Conservation (phyloP, 2,329 filamentous ascomycete genomes). For the Dactylellina sp. region DNA sequence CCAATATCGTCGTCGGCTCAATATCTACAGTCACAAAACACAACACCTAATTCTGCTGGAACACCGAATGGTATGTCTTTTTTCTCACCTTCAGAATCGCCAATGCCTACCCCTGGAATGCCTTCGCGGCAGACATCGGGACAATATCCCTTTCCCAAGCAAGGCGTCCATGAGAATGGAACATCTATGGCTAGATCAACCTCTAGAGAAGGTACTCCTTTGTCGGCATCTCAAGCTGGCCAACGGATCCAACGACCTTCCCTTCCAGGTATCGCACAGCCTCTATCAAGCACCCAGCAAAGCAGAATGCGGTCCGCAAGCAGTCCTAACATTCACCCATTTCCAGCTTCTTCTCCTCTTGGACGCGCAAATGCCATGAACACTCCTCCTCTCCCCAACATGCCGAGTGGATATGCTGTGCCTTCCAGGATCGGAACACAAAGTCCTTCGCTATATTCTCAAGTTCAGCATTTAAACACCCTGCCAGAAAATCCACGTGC, state of each 20-base stretch:
- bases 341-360: constrained; percentile 76
- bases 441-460: constrained; percentile 41
- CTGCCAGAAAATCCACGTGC: constrained; percentile 50
- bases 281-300: constrained; percentile 67
- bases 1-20: constrained; percentile 46
- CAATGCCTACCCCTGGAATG: constrained; percentile 75
- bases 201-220: constrained; percentile 78
- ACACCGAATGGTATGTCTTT: constrained; percentile 79
- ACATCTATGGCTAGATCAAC: constrained; percentile 85
- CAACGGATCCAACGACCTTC: constrained; percentile 75
- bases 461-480: constrained; percentile 53
- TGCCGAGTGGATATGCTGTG: constrained; percentile 29
- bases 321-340: constrained; percentile 85
- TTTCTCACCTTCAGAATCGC: constrained; percentile 89
- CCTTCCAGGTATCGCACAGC: constrained; percentile 75
- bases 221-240: constrained; percentile 57
- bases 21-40: constrained; percentile 57
- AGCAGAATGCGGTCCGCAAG: constrained; percentile 89
- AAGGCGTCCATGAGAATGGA: constrained; percentile 56
- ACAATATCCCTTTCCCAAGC: constrained; percentile 79
- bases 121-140: constrained; percentile 68
- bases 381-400: constrained; percentile 69
- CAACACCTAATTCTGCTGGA: constrained; percentile 62
- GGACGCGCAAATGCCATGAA: constrained; percentile 59
- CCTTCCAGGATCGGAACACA: constrained; percentile 46